Evolutionary conservation across 2,329 filamentous ascomycete genomes (phyloP).

Genomic region (Aspergillus sclerotialis): DNA sequence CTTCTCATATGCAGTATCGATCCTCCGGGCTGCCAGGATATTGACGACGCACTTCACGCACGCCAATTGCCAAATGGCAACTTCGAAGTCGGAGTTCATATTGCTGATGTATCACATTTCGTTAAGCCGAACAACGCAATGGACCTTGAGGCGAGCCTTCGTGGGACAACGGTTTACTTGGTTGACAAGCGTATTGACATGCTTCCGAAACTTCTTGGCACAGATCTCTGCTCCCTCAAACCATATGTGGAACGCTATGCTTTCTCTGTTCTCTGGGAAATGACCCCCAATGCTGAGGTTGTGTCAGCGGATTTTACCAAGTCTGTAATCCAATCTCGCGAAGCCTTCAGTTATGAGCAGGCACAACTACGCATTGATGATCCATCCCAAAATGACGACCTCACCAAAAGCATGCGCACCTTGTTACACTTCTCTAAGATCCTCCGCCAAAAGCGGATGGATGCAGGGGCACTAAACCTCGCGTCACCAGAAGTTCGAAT

Average conservation of each 20-base stretch:
- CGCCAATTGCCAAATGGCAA: constrained; percentile 81
- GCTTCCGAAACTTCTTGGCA: constrained; percentile 93
- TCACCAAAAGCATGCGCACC: constrained; percentile 82
- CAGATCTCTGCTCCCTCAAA: constrained; percentile 92
- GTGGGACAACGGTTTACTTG: constrained; percentile 93
- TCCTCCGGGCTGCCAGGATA: constrained; percentile 91
- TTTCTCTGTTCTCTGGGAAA: constrained; percentile 82
- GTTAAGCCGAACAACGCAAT: constrained; percentile 96
- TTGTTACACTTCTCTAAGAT: constrained; percentile 86
- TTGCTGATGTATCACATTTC: constrained; percentile 98
- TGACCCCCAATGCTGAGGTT: constrained; percentile 77
- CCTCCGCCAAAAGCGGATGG: constrained; percentile 90
- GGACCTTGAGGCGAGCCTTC: constrained; percentile 89
- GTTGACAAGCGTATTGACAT: constrained; percentile 99
- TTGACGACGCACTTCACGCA: constrained; percentile 93
- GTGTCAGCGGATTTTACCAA: constrained; percentile 86
- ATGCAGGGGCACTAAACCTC: constrained; percentile 87
- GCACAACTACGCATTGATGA: constrained; percentile 94
- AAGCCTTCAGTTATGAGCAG: constrained; percentile 96
- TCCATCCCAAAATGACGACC: constrained; percentile 73
- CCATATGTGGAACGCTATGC: constrained; percentile 94
- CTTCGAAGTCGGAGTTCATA: constrained; percentile 93
- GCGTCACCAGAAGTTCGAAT: constrained; percentile 98
- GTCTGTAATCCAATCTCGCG: constrained; percentile 91
- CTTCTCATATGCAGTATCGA: constrained; percentile 96